Percentiles rank a stretch among this genome's conserved stretches.
phyloP scores from a whole-genome alignment of 345 rosid genomes.

The Limnanthes douglasii region DNA sequence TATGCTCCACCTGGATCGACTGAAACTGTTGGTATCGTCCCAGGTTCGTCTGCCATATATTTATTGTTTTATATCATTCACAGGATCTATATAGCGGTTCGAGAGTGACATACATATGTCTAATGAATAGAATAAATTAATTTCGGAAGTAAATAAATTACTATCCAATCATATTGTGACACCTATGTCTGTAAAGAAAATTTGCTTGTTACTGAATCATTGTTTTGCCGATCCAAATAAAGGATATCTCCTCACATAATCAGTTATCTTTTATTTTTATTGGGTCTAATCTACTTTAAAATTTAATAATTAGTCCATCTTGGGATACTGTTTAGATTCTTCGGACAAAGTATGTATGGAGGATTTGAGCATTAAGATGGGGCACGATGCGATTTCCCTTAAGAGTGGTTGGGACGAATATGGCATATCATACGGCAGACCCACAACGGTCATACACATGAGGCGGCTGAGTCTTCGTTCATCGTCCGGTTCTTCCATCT shows the following conservation, averaged over 20 bases:
- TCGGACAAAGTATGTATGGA: slow-evolving; percentile 33
- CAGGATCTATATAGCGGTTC: no score
- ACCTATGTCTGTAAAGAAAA: no score
- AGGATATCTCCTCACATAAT: no score
- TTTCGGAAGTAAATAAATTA: no score
- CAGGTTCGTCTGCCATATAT: slow-evolving; percentile 18
- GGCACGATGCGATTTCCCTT: slow-evolving; percentile 35
- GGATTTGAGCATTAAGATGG: slow-evolving; percentile 29
- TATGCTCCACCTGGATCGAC: slow-evolving; percentile 29
- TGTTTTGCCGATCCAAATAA: no score
- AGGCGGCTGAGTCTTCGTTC: slow-evolving; percentile 16
- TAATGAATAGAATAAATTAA: no score
- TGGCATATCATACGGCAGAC: slow-evolving; percentile 26
- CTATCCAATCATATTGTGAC: no score
- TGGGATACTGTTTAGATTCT: slow-evolving; percentile 25
- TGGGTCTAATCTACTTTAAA: neutral
- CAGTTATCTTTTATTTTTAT: neutral
- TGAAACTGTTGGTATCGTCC: slow-evolving; percentile 31
- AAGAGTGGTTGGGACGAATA: slow-evolving; percentile 62
- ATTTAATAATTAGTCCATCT: neutral
- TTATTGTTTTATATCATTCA: no score
- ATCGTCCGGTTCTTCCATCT: slow-evolving; percentile 26
- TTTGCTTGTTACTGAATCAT: no score
- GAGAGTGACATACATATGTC: no score
- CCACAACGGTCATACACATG: slow-evolving; percentile 26